phyloP scores from a whole-genome alignment of 306 rosid species.

The Cucurbita maxima region DNA sequence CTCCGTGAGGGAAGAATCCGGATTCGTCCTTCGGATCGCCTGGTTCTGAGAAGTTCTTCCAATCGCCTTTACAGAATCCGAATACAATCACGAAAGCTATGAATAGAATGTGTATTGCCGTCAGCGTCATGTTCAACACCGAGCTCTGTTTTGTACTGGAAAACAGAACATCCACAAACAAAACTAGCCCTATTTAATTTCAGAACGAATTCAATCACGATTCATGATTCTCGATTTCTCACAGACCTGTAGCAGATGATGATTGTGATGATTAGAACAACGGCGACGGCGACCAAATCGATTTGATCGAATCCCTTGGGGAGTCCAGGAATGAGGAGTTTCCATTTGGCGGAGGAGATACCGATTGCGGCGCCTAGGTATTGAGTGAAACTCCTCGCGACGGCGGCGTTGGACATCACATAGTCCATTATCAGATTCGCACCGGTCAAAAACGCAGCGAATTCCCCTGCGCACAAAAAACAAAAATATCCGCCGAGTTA shows the following conservation, averaged over 20 bases:
- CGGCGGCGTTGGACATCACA: constrained; percentile 97
- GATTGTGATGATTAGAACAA: constrained; percentile 46
- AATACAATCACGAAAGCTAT: constrained; percentile 46
- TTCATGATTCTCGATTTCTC: background rate
- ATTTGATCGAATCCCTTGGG: constrained; percentile 58
- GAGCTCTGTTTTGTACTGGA: constrained; percentile 74
- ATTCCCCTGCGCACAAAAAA: constrained; percentile 39
- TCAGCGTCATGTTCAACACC: constrained; percentile 55
- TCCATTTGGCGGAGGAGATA: constrained; percentile 56
- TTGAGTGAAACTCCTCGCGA: constrained; percentile 51
- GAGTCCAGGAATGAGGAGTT: constrained; percentile 35
- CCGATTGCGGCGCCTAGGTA: constrained; percentile 62
- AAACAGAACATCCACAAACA: background rate
- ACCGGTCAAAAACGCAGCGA: constrained; percentile 74
- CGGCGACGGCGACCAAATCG: constrained; percentile 61
- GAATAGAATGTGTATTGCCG: constrained; percentile 64
- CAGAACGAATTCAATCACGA: background rate
- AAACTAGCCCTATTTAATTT: background rate
- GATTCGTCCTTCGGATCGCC: constrained; percentile 33
- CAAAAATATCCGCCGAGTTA: background rate
- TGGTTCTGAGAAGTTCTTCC: constrained; percentile 60
- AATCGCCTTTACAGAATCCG: constrained; percentile 61
- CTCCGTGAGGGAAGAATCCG: constrained; percentile 63
- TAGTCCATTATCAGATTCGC: constrained; percentile 79
- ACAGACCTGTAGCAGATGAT: constrained; percentile 71